These are phyloP conservation scores for Blastobotrys arbuscula DNA, from an alignment of 1,139 yeast genomes.

Conservation along the genomic window DNA sequence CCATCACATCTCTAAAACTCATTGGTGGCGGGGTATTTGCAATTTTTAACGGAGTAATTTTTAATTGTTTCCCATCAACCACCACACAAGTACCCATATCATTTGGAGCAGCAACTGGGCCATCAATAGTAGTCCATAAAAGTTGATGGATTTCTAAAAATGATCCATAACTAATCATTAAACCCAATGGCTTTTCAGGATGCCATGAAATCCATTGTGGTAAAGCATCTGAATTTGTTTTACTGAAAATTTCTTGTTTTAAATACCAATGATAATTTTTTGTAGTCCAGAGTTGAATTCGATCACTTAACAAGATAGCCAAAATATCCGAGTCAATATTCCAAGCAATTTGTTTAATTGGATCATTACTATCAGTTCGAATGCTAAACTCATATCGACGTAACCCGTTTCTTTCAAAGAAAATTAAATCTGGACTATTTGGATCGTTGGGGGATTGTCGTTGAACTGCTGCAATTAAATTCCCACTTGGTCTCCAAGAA, in stretches of 20 bases:
- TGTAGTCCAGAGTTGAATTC: constrained; percentile 81
- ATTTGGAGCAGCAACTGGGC: constrained; percentile 60
- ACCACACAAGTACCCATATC: constrained; percentile 80
- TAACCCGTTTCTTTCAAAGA: constrained; percentile 90
- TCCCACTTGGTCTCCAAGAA: constrained; percentile 91
- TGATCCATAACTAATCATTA: constrained; percentile 43
- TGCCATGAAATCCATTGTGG: constrained; percentile 49
- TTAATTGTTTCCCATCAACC: constrained; percentile 68
- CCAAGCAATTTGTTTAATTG: constrained; percentile 63
- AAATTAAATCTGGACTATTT: constrained; percentile 39
- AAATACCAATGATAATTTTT: constrained; percentile 95
- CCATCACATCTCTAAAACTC: constrained; percentile 54
- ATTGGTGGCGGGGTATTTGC: constrained; percentile 97
- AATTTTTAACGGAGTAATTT: constrained; percentile 72
- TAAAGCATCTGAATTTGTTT: constrained; percentile 17
- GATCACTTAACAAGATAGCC: constrained; percentile 55
- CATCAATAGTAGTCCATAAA: constrained; percentile 57
- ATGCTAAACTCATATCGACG: constrained; percentile 83
- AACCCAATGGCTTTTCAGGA: constrained; percentile 77
- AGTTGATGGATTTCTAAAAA: constrained; percentile 61
- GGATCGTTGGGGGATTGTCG: constrained; percentile 38
- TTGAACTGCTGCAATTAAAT: constrained; percentile 78
- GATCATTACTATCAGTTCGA: constrained; percentile 48
- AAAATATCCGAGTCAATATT: constrained; percentile 75
- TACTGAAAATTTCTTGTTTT: constrained; percentile 62